Percentiles rank a stretch among this genome's conserved stretches.
phyloP scores from a whole-genome alignment of 495 filamentous ascomycete species.

The Cetradonia linearis region DNA sequence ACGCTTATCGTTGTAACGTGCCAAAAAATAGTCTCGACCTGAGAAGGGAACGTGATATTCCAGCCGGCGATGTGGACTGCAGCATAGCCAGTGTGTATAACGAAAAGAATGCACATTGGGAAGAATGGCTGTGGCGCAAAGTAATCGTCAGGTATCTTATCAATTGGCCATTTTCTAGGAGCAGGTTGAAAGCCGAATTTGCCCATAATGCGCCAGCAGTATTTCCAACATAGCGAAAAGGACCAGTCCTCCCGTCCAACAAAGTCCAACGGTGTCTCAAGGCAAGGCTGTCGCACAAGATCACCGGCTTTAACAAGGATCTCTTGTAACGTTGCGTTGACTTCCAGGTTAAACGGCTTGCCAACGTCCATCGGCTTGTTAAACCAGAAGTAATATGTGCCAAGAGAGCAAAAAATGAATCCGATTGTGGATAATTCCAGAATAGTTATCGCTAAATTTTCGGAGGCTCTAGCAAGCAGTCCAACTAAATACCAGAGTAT shows the following conservation, averaged over 20 bases:
- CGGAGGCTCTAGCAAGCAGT: constrained; percentile 17
- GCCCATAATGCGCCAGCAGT: neutral
- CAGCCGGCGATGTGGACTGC: constrained; percentile 22
- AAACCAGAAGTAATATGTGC: constrained; percentile 29
- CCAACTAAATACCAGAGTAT: constrained; percentile 27
- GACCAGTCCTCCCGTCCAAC: constrained; percentile 23
- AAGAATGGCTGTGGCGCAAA: neutral
- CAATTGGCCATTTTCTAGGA: neutral
- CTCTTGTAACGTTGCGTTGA: constrained; percentile 14
- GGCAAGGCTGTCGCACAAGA: constrained; percentile 18
- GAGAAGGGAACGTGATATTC: constrained; percentile 24
- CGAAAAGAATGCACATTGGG: constrained; percentile 5
- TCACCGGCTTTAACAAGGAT: constrained; percentile 24
- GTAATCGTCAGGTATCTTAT: neutral
- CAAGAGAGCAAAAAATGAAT: constrained; percentile 26
- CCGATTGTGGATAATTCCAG: constrained; percentile 28
- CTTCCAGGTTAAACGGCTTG: constrained; percentile 14
- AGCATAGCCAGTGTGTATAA: constrained; percentile 18
- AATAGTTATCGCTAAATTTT: constrained; percentile 24
- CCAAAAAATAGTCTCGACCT: constrained; percentile 20
- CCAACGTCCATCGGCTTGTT: constrained; percentile 30
- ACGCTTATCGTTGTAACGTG: constrained; percentile 15
- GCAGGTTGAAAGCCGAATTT: neutral
- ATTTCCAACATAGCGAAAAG: constrained; percentile 4
- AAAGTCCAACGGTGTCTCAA: constrained; percentile 28